phyloP scores from a whole-genome alignment of 2,329 filamentous ascomycete species.

The Claviceps sp. region DNA sequence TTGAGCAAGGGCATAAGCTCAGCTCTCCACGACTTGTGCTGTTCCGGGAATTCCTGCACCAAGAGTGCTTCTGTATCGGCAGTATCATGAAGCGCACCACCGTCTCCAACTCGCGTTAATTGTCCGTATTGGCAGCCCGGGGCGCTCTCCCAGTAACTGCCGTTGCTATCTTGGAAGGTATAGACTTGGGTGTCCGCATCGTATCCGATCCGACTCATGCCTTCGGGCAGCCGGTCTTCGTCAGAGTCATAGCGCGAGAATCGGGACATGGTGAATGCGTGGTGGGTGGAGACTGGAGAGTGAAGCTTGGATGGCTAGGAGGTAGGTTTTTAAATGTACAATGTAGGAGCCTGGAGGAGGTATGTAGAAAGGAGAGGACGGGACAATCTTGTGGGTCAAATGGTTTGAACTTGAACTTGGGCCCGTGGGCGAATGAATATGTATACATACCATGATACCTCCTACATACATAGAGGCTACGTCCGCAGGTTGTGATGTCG shows the following conservation, averaged over 20 bases:
- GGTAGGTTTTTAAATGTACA: background rate
- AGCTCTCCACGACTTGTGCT: constrained; percentile 33
- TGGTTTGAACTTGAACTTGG: no score
- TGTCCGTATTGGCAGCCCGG: constrained; percentile 36
- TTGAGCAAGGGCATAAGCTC: constrained; percentile 43
- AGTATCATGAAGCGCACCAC: constrained; percentile 12
- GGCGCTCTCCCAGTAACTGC: constrained; percentile 35
- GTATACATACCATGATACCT: no score
- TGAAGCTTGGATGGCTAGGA: background rate
- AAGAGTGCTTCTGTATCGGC: constrained; percentile 21
- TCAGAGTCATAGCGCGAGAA: constrained; percentile 32
- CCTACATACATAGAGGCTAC: no score
- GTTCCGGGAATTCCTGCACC: constrained; percentile 8
- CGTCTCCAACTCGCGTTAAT: constrained; percentile 26
- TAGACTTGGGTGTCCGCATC: constrained; percentile 41
- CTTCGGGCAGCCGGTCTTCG: constrained; percentile 38
- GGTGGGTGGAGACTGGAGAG: background rate
- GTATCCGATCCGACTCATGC: constrained; percentile 41
- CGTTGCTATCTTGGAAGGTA: constrained; percentile 35
- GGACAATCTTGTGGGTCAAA: no score
- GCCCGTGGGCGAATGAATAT: no score
- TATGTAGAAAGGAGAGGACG: background rate
- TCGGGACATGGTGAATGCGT: constrained; percentile 23
- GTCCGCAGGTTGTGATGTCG: background rate
- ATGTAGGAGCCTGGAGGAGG: no score